These are phyloP conservation scores for Aureobasidium lini DNA, from an alignment of 2,329 filamentous ascomycete species.

Conservation along the genomic window DNA sequence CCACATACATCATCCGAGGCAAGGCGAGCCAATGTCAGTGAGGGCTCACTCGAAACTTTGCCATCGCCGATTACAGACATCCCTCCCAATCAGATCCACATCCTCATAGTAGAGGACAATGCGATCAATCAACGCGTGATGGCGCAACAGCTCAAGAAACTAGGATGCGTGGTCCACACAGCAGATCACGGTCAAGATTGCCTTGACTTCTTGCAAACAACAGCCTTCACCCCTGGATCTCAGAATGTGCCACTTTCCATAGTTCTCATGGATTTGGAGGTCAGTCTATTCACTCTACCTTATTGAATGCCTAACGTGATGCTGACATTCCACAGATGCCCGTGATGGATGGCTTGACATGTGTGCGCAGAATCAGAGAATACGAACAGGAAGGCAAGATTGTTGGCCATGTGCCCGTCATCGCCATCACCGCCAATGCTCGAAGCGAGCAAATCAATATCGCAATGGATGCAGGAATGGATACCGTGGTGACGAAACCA, in stretches of 20 bases:
- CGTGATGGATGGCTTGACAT: slow-evolving; percentile 24
- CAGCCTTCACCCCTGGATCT: slow-evolving; percentile 14
- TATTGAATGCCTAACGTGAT: neutral
- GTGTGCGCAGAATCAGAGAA: slow-evolving; percentile 21
- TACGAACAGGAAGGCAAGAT: slow-evolving; percentile 17
- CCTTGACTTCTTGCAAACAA: slow-evolving; percentile 20
- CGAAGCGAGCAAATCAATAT: slow-evolving; percentile 21
- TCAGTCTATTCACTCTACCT: no score
- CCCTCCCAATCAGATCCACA: slow-evolving; percentile 1
- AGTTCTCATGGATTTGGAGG: slow-evolving; percentile 24
- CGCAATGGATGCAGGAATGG: slow-evolving; percentile 23
- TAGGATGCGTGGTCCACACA: slow-evolving; percentile 22
- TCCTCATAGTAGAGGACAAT: slow-evolving; percentile 26
- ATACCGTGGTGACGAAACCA: slow-evolving; percentile 27
- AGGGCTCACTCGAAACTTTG: neutral
- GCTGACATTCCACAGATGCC: slow-evolving; percentile 21
- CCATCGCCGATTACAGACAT: neutral
- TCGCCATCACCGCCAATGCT: slow-evolving; percentile 26
- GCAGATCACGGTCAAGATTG: slow-evolving; percentile 24
- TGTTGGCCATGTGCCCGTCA: slow-evolving; percentile 20
- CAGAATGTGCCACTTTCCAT: slow-evolving; percentile 17
- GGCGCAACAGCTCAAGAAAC: slow-evolving; percentile 22
- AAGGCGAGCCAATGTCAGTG: slow-evolving; percentile 1
- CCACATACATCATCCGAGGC: neutral
- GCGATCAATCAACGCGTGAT: slow-evolving; percentile 22